These are phyloP conservation scores for Filobasidium floriforme DNA, from an alignment of 768 basidiomycete genomes.

Conservation along the genomic window DNA sequence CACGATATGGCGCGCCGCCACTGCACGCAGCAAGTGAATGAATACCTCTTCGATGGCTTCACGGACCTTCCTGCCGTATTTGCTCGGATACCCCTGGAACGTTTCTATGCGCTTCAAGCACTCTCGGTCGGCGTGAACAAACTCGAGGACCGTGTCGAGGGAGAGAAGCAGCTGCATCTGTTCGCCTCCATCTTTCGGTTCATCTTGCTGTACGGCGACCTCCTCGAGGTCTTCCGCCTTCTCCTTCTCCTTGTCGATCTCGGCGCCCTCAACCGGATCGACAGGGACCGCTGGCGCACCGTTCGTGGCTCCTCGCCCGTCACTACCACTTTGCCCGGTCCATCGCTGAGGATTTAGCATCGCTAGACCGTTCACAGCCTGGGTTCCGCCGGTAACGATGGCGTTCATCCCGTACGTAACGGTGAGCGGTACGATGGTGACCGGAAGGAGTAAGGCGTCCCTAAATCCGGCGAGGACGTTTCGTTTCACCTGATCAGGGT, in stretches of 20 bases:
- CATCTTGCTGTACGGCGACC: not conserved
- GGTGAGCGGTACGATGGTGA: slow-evolving; percentile 87
- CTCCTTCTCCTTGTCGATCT: slow-evolving; percentile 19
- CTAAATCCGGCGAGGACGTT: slow-evolving; percentile 89
- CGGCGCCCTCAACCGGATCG: not conserved
- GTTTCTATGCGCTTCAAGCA: slow-evolving; percentile 85
- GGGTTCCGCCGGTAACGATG: slow-evolving; percentile 60
- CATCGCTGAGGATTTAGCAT: slow-evolving; percentile 88
- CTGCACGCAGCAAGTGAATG: slow-evolving; percentile 67
- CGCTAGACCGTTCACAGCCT: slow-evolving; percentile 71
- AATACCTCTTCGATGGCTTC: slow-evolving; percentile 94
- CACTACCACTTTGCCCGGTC: slow-evolving; percentile 50
- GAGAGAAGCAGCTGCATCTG: slow-evolving; percentile 82
- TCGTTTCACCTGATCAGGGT: slow-evolving; percentile 84
- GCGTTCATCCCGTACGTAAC: slow-evolving; percentile 48
- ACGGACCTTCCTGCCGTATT: slow-evolving; percentile 74
- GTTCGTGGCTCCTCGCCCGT: slow-evolving; percentile 27
- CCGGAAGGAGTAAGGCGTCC: slow-evolving; percentile 77
- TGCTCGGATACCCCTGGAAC: slow-evolving; percentile 77
- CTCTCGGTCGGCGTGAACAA: slow-evolving; percentile 89
- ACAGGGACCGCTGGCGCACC: slow-evolving; percentile 17
- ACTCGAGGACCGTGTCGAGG: slow-evolving; percentile 77
- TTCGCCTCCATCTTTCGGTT: not conserved
- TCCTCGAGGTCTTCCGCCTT: slow-evolving; percentile 28
- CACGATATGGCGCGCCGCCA: slow-evolving; percentile 69